Conservation (phyloP, 495 filamentous ascomycete species). For the Halenospora varia region DNA sequence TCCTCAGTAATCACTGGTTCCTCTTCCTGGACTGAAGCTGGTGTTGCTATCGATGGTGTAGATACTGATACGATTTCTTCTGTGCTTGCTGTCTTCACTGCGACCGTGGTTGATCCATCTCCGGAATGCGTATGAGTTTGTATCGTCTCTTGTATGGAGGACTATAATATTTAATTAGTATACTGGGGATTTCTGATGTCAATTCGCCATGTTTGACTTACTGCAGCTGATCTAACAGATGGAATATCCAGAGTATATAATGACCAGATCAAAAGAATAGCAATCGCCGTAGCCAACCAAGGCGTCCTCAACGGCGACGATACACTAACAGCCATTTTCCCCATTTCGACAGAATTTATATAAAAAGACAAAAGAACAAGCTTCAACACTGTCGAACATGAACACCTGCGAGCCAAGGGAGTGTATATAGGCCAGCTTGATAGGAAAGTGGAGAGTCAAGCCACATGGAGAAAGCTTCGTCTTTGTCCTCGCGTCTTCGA, state of each 20-base stretch:
- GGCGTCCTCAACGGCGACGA: neutral
- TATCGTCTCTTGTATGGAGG: too few species aligned
- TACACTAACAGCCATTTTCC: neutral
- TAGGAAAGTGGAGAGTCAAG: neutral
- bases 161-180: too few species aligned
- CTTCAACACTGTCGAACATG: neutral
- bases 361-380: neutral
- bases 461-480: neutral
- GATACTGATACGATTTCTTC: too few species aligned
- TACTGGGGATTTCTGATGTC: too few species aligned
- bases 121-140: too few species aligned
- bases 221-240: neutral
- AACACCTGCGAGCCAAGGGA: neutral
- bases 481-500: neutral
- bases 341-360: neutral
- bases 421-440: neutral
- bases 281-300: neutral
- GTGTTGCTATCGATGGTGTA: too few species aligned
- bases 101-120: too few species aligned
- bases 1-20: too few species aligned
- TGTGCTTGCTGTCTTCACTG: too few species aligned
- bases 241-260: neutral
- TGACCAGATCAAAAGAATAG: neutral
- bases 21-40: too few species aligned
- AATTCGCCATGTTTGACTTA: too few species aligned